These are phyloP conservation scores for Trametes punicea DNA, from an alignment of 768 basidiomycete species.

Conservation along the genomic window DNA sequence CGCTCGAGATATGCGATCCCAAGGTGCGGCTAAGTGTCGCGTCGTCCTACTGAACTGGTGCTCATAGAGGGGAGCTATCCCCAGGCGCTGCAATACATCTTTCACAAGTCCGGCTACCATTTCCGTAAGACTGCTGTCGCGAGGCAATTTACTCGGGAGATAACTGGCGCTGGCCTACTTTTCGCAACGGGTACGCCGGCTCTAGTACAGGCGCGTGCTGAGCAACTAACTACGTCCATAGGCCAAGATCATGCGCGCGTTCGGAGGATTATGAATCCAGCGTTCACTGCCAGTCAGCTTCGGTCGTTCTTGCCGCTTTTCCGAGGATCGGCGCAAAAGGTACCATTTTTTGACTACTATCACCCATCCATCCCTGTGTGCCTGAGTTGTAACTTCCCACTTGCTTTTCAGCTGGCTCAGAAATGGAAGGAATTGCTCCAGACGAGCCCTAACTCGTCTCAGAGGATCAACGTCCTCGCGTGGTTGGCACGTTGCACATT, in stretches of 20 bases:
- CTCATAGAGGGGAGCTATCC: neutral
- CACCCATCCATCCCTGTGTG: neutral
- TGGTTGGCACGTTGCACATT: constrained; percentile 27
- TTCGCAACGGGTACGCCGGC: constrained; percentile 16
- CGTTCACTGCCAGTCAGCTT: constrained; percentile 24
- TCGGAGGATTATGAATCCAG: constrained; percentile 25
- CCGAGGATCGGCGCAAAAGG: constrained; percentile 22
- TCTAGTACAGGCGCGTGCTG: neutral
- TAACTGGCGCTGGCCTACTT: constrained; percentile 19
- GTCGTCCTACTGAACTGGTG: neutral
- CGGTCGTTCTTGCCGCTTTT: constrained; percentile 25
- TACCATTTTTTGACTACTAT: too few species aligned
- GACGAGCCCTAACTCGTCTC: neutral
- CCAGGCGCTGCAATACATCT: constrained; percentile 29
- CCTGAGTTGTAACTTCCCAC: neutral
- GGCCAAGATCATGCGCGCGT: constrained; percentile 22
- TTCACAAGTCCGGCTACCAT: constrained; percentile 28
- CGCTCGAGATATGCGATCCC: constrained; percentile 9
- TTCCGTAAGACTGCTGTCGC: constrained; percentile 27
- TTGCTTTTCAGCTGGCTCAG: constrained; percentile 18
- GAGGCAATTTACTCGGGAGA: constrained; percentile 18
- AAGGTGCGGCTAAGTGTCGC: constrained; percentile 6
- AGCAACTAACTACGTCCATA: neutral
- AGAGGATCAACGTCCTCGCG: constrained; percentile 16
- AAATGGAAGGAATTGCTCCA: constrained; percentile 26